These are phyloP conservation scores for Haplosporangium sp. DNA, from an alignment of 371 early-diverging fungal species.

Conservation along the genomic window DNA sequence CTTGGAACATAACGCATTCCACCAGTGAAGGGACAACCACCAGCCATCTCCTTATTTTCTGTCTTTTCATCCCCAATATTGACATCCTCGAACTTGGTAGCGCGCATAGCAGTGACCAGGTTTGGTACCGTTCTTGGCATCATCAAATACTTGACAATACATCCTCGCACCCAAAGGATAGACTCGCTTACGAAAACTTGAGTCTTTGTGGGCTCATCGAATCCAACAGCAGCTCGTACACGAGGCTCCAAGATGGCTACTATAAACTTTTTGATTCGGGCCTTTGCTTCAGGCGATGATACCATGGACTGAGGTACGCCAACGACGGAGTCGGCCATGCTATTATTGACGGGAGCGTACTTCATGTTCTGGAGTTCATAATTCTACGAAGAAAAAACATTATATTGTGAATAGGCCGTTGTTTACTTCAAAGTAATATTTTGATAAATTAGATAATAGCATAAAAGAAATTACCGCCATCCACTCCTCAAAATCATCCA, in stretches of 20 bases:
- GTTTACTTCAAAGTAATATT: too few species aligned
- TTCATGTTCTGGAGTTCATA: slow-evolving; percentile 8
- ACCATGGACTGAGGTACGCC: not conserved
- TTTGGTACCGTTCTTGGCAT: not conserved
- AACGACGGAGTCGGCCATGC: not conserved
- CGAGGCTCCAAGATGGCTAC: not conserved
- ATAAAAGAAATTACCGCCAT: slow-evolving; percentile 26
- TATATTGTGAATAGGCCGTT: too few species aligned
- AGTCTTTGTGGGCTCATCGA: not conserved
- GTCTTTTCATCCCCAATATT: not conserved
- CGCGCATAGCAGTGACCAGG: slow-evolving; percentile 4
- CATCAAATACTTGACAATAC: slow-evolving; percentile 12
- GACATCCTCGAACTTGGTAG: slow-evolving; percentile 10
- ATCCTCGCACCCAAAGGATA: slow-evolving; percentile 8
- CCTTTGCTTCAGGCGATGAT: not conserved
- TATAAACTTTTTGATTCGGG: slow-evolving; percentile 1
- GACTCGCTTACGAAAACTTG: not conserved
- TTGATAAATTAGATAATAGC: too few species aligned
- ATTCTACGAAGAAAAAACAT: not conserved
- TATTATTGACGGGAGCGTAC: not conserved
- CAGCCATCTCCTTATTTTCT: not conserved
- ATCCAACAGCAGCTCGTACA: slow-evolving; percentile 5
- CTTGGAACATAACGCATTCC: slow-evolving; percentile 7
- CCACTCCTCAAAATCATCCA: slow-evolving; percentile 57
- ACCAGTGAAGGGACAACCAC: slow-evolving; percentile 7